Evolutionary conservation across 1,139 yeast genomes (phyloP).

Genomic region (Pichia cactophila): DNA sequence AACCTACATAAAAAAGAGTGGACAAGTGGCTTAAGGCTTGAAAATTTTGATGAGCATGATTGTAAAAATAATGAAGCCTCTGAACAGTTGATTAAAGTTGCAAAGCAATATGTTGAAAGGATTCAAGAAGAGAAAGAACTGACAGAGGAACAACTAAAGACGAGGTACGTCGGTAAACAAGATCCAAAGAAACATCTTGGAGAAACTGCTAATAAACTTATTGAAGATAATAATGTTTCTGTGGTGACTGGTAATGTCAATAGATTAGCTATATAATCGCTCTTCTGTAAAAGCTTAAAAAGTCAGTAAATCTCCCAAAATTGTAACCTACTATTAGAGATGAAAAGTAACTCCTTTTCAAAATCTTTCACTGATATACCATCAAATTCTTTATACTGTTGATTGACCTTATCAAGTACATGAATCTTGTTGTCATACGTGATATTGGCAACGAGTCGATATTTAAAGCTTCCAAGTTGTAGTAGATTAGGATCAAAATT

Average conservation of each 20-base stretch:
- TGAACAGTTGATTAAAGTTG: slow-evolving; percentile 78
- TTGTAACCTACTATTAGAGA: slow-evolving; percentile 59
- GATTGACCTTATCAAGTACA: slow-evolving; percentile 34
- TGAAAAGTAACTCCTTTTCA: slow-evolving; percentile 52
- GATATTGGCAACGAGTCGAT: slow-evolving; percentile 45
- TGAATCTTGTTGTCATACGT: slow-evolving; percentile 52
- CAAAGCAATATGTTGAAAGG: slow-evolving; percentile 82
- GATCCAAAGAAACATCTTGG: slow-evolving; percentile 97
- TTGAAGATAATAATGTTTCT: slow-evolving; percentile 86
- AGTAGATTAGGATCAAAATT: slow-evolving; percentile 43
- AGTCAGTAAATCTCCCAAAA: slow-evolving; percentile 43
- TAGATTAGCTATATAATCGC: slow-evolving; percentile 59
- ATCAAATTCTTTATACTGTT: slow-evolving; percentile 51
- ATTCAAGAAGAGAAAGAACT: slow-evolving; percentile 90
- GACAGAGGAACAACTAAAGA: slow-evolving; percentile 80
- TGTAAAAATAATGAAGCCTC: slow-evolving; percentile 67
- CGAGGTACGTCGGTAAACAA: slow-evolving; percentile 95
- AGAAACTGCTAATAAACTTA: slow-evolving; percentile 76
- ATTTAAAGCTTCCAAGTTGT: slow-evolving; percentile 27
- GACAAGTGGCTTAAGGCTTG: slow-evolving; percentile 84
- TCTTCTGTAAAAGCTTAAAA: background rate
- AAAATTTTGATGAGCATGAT: slow-evolving; percentile 74
- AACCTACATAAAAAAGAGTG: slow-evolving; percentile 93
- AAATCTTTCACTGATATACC: slow-evolving; percentile 42
- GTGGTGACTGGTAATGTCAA: slow-evolving; percentile 85